A percentile compares a stretch with the other conserved stretches of the same genome.
phyloP scores from a whole-genome alignment of 2,329 filamentous ascomycete species.

The Cercospora canescens region DNA sequence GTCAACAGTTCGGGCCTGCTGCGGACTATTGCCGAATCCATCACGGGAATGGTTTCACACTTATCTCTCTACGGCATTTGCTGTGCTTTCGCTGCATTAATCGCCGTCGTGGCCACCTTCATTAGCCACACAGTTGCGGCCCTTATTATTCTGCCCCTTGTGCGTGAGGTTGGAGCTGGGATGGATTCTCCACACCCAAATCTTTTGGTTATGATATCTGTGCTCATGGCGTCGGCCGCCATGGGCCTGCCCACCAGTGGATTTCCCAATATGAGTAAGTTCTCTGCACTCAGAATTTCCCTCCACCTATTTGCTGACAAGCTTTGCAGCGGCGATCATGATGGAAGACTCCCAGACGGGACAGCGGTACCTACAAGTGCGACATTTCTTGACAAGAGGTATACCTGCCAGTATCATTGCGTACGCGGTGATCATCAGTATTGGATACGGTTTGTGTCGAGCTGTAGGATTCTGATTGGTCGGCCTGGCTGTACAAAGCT shows the following conservation, averaged over 20 bases:
- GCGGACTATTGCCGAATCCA: constrained; percentile 78
- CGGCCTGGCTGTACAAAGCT: constrained; percentile 1
- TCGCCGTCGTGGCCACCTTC: constrained; percentile 92
- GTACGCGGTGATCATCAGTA: constrained; percentile 76
- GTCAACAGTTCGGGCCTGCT: constrained; percentile 91
- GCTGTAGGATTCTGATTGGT: constrained; percentile 61
- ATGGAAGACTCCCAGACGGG: constrained; percentile 93
- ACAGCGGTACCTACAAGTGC: constrained; percentile 85
- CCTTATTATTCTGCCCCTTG: constrained; percentile 88
- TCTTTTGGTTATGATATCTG: constrained; percentile 89
- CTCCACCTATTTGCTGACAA: neutral
- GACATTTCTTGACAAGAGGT: constrained; percentile 93
- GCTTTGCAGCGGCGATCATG: constrained; percentile 85
- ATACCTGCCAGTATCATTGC: constrained; percentile 83
- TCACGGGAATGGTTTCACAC: constrained; percentile 71
- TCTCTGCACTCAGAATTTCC: neutral
- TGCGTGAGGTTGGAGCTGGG: constrained; percentile 76
- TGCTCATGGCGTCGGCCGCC: constrained; percentile 95
- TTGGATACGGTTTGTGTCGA: constrained; percentile 90
- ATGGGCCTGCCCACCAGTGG: constrained; percentile 96
- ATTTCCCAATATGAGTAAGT: constrained; percentile 99
- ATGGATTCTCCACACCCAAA: constrained; percentile 94
- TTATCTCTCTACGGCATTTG: constrained; percentile 84
- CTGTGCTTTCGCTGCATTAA: constrained; percentile 79
- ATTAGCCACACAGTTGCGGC: constrained; percentile 97